phyloP scores from a whole-genome alignment of 169 alveolate species.

The Besnoitia besnoiti region DNA sequence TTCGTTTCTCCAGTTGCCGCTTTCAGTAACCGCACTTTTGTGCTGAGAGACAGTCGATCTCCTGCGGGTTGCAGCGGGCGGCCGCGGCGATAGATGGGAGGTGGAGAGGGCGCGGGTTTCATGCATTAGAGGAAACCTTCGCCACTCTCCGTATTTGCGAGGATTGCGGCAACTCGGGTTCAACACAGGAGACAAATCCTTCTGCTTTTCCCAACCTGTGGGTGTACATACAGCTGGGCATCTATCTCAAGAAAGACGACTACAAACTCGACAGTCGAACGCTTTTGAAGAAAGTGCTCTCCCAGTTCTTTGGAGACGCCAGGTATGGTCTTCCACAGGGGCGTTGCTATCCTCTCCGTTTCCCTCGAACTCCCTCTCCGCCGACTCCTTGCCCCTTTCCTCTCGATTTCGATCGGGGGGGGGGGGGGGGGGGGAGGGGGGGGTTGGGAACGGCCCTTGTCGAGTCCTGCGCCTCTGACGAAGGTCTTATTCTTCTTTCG shows the following conservation, averaged over 20 bases:
- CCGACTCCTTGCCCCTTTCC: conserved; percentile 68
- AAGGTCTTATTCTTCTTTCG: not conserved
- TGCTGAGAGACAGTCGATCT: no score
- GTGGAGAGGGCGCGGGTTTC: no score
- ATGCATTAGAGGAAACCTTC: no score
- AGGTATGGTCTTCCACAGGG: conserved; percentile 16
- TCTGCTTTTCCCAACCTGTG: not conserved
- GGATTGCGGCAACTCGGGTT: not conserved
- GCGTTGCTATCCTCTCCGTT: not conserved
- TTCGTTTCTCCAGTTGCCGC: no score
- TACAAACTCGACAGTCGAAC: conserved; percentile 84
- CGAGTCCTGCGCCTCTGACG: not conserved
- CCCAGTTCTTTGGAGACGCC: conserved; percentile 81
- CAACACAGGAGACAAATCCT: not conserved
- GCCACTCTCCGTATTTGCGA: not conserved
- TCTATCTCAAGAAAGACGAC: conserved; percentile 82
- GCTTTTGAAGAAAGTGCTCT: conserved; percentile 80
- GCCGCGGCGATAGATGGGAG: no score
- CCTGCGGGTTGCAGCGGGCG: no score
- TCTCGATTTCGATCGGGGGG: not conserved
- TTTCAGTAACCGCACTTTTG: no score
- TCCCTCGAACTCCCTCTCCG: conserved; percentile 31
- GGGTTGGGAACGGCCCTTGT: no score
- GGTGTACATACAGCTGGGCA: conserved; percentile 72
- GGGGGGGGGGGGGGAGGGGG: no score